Conservation (phyloP, 805 yeast species). For the Pachysolen tannophilus region DNA sequence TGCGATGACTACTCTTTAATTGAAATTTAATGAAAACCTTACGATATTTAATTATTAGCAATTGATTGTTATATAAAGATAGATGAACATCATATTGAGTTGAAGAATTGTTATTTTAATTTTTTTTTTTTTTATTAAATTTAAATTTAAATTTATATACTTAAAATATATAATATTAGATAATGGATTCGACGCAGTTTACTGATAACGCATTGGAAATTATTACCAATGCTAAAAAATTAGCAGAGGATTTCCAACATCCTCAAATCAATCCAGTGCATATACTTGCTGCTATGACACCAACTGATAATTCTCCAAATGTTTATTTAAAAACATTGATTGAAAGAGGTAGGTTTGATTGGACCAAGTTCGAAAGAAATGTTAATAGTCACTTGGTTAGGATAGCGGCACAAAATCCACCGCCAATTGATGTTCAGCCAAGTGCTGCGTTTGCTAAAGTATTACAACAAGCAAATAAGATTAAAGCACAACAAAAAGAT, state of each 20-base stretch:
- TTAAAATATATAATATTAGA: slow-evolving; percentile 4
- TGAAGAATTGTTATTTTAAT: neutral
- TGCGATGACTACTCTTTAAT: no score
- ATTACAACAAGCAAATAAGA: slow-evolving; percentile 63
- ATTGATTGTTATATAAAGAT: no score
- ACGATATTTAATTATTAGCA: no score
- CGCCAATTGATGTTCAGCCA: slow-evolving; percentile 76
- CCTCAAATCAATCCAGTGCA: slow-evolving; percentile 84
- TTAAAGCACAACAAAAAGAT: slow-evolving; percentile 85
- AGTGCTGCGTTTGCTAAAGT: slow-evolving; percentile 72
- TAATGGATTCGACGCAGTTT: slow-evolving; percentile 66
- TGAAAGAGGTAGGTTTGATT: slow-evolving; percentile 84
- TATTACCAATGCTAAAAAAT: slow-evolving; percentile 67
- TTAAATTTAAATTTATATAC: slow-evolving; percentile 5
- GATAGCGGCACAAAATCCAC: slow-evolving; percentile 81
- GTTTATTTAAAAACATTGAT: slow-evolving; percentile 70
- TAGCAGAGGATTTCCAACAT: slow-evolving; percentile 81
- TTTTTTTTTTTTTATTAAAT: neutral
- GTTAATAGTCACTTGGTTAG: slow-evolving; percentile 79
- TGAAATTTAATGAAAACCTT: no score
- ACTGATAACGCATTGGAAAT: slow-evolving; percentile 90
- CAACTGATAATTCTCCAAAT: slow-evolving; percentile 44
- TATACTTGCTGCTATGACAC: slow-evolving; percentile 83
- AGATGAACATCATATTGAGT: slow-evolving; percentile 2
- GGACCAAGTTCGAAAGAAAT: slow-evolving; percentile 67